Evolutionary conservation across 2,329 filamentous ascomycete genomes (phyloP).

Genomic region (Camillea tinctor): DNA sequence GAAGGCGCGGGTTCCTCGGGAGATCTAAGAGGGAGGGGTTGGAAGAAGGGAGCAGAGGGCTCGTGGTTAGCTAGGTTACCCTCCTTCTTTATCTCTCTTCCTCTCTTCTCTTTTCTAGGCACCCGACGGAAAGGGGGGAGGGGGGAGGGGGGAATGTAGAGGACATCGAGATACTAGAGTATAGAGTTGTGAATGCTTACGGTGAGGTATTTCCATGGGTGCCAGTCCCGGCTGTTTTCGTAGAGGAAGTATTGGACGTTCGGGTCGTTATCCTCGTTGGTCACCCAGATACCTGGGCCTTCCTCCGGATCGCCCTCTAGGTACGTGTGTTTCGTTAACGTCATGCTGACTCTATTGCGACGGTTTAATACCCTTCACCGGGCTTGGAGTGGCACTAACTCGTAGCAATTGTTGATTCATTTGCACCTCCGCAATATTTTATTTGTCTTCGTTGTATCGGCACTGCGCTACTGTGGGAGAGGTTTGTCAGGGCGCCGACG

Average conservation of each 20-base stretch:
- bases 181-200: slow-evolving; percentile 11
- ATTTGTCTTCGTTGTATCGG: background rate
- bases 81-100: background rate
- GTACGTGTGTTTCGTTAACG: background rate
- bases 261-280: slow-evolving; percentile 21
- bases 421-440: background rate
- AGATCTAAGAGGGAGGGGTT: slow-evolving; percentile 11
- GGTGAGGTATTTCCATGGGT: slow-evolving; percentile 28
- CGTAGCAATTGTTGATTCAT: background rate
- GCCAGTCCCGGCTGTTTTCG: slow-evolving; percentile 26
- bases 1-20: slow-evolving; percentile 20
- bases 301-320: slow-evolving; percentile 15
- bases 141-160: background rate
- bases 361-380: background rate
- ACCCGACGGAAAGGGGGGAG: background rate
- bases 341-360: background rate
- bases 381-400: background rate
- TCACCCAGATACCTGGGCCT: slow-evolving; percentile 25
- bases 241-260: slow-evolving; percentile 25
- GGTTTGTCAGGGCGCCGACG: background rate
- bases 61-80: background rate
- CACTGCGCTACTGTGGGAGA: background rate
- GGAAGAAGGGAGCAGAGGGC: background rate
- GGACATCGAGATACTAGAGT: background rate
- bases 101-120: background rate